Percentiles rank a stretch among this genome's conserved stretches.
phyloP scores from a whole-genome alignment of 2,329 filamentous ascomycete genomes.

The Clarireedia hainanense region DNA sequence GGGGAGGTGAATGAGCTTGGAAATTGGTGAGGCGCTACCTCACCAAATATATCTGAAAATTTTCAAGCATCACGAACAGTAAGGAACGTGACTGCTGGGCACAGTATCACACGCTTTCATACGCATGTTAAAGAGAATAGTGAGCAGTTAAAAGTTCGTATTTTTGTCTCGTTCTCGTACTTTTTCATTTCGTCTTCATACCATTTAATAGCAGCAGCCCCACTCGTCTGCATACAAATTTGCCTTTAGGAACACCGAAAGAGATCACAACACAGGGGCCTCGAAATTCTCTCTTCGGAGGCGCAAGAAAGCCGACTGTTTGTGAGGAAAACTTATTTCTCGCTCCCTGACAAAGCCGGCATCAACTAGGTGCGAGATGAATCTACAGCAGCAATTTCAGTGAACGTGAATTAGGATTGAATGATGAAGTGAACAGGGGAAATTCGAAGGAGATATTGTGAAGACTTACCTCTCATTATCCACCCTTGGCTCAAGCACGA shows the following conservation, averaged over 20 bases:
- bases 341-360: slow-evolving; percentile 80
- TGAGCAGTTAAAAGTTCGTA: too few species aligned
- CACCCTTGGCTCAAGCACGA: slow-evolving; percentile 82
- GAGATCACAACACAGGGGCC: slow-evolving; percentile 43
- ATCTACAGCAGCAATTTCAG: slow-evolving; percentile 33
- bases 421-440: neutral
- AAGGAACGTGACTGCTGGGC: too few species aligned
- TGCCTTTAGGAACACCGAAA: neutral
- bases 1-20: too few species aligned
- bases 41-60: too few species aligned
- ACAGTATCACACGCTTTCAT: too few species aligned
- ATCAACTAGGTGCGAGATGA: slow-evolving; percentile 60
- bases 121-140: too few species aligned
- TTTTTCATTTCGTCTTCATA: too few species aligned
- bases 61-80: too few species aligned
- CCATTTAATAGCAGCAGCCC: too few species aligned
- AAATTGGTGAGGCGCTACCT: too few species aligned
- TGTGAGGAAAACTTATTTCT: slow-evolving; percentile 83
- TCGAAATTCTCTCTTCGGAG: slow-evolving; percentile 75
- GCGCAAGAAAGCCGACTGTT: slow-evolving; percentile 81
- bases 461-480: slow-evolving; percentile 77
- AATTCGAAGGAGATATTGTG: neutral
- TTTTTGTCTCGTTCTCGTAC: too few species aligned
- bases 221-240: too few species aligned
- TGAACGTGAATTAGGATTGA: neutral